A percentile compares a stretch with the other conserved stretches of the same genome.
Conservation (phyloP, 2,329 filamentous ascomycete genomes). For the Calycina marina region DNA sequence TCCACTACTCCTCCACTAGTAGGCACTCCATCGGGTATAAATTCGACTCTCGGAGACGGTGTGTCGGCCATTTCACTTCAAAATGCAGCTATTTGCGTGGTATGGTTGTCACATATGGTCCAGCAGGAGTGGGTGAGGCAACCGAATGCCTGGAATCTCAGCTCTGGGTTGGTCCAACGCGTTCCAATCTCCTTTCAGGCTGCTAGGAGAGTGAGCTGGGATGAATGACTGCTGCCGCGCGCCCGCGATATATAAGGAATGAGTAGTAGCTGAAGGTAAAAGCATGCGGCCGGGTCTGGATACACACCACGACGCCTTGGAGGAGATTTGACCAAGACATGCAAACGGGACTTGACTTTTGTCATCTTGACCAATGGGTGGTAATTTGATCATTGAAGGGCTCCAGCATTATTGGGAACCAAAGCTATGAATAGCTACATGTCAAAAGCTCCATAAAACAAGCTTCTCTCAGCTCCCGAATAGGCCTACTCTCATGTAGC, state of each 20-base stretch:
- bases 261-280: constrained; percentile 2
- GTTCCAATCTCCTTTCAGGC: constrained; percentile 8
- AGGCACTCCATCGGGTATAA: constrained; percentile 15
- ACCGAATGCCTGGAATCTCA: background rate
- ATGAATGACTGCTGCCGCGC: background rate
- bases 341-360: constrained; percentile 4
- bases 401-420: no score
- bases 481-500: no score
- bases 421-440: no score
- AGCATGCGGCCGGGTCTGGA: constrained; percentile 1
- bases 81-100: constrained; percentile 10
- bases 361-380: constrained; percentile 5
- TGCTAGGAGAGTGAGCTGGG: constrained; percentile 11
- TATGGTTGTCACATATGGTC: constrained; percentile 14
- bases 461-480: no score
- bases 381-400: constrained; percentile 3
- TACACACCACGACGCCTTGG: constrained; percentile 2
- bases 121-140: constrained; percentile 7
- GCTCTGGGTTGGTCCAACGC: constrained; percentile 3
- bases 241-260: background rate
- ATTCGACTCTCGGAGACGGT: constrained; percentile 14
- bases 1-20: constrained; percentile 10
- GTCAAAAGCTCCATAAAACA: no score
- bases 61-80: constrained; percentile 15
- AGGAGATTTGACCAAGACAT: constrained; percentile 6